These are phyloP conservation scores for Sedum album DNA, from an alignment of 164 flowering plant genomes.

Conservation along the genomic window DNA sequence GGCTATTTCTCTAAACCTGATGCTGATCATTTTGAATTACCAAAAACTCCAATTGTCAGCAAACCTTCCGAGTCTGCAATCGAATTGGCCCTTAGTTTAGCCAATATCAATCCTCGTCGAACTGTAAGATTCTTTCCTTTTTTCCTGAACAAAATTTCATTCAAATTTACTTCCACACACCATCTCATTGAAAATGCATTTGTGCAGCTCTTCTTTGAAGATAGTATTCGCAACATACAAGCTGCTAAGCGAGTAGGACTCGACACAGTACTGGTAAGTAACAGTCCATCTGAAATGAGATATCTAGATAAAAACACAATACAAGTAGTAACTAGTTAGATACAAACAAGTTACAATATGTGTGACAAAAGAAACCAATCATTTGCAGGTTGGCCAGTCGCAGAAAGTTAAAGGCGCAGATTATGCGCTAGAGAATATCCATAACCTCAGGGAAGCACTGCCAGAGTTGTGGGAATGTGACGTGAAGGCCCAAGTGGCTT, in stretches of 20 bases:
- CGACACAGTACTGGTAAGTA: conserved; percentile 34
- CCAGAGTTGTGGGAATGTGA: conserved; percentile 49
- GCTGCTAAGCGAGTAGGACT: conserved; percentile 37
- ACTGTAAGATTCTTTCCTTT: conserved; percentile 27
- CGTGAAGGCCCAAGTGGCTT: conserved; percentile 24
- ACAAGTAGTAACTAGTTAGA: neutral
- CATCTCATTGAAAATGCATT: neutral
- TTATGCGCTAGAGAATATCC: conserved; percentile 50
- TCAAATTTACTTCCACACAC: neutral
- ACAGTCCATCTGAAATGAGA: neutral
- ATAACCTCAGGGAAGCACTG: conserved; percentile 50
- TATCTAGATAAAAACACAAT: neutral
- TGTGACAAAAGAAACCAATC: neutral
- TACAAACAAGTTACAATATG: neutral
- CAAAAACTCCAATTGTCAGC: conserved; percentile 53
- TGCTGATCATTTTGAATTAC: conserved; percentile 17
- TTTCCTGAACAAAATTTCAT: neutral
- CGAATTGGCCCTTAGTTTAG: conserved; percentile 44
- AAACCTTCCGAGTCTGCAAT: conserved; percentile 49
- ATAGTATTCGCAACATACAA: conserved; percentile 37
- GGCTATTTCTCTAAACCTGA: conserved; percentile 42
- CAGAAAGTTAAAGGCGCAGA: conserved; percentile 47
- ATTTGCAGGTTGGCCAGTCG: conserved; percentile 39
- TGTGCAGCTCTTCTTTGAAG: conserved; percentile 38
- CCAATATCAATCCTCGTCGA: conserved; percentile 44